Evolutionary conservation across 2,329 filamentous ascomycete genomes (phyloP), one percentile per base, ranked within the genome.

Genomic region (Ciborinia camelliae): DNA sequence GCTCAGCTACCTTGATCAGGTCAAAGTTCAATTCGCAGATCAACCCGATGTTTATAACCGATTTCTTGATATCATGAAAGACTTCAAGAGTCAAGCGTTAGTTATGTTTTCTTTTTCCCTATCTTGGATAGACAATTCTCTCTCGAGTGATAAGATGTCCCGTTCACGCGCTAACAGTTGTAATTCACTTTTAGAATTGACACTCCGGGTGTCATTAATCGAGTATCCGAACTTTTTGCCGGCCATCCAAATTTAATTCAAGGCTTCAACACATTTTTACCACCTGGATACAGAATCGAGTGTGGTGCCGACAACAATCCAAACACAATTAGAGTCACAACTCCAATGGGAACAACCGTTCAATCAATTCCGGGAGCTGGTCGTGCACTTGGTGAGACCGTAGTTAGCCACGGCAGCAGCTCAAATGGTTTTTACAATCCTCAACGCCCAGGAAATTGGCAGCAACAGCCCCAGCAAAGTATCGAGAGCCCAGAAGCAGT

Each of bases 21-120:
- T 99, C 69, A 99, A 99, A 78, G 93, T 98, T 35, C 93, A 97
- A 74, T 99, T 99, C 72, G 90, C 92, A 67, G 94, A 98, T 68
- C 92, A 97, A 71, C 93, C 95, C 4, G 94, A 98, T 76, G 95
- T 99, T 0, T 99, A 99, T 74, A 98, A 98, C 74, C 84, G 91
- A 45, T 98, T 99, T 72, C 80, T 99, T 53, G 95, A 99, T 72
- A 99, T 99, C 57, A 99, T 99, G 95, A 99, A 99, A 75, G 95
- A 99, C 72, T 99, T 99, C 77, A 99, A 99, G 79, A 97, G 92
- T 73, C 94, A 97, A 79, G 92, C 93, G 86, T 93, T 81, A 79
- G 90, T 84, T 63, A 26, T 63, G 14, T 28, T 43, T 39, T 23
- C 23, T 23, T 45, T 32, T 28, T n/a, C 43, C 54, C n/a, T n/a